Percentiles rank a stretch among this genome's conserved stretches.
Evolutionary conservation across 768 basidiomycete species (phyloP).

Genomic region (Termitomyces sp.): DNA sequence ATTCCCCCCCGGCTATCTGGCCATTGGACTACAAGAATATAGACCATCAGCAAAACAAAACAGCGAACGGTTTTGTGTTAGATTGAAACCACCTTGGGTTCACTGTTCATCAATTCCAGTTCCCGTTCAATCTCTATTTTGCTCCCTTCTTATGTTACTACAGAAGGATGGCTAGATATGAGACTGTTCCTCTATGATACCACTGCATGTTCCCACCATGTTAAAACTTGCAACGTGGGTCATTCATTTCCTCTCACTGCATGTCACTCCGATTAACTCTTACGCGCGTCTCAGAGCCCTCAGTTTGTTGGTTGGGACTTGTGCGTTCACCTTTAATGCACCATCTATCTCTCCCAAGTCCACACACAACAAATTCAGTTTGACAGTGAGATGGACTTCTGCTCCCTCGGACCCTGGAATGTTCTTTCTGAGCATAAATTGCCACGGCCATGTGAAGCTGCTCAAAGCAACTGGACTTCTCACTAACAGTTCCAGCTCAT

Average conservation of each 20-base stretch:
- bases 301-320: background rate
- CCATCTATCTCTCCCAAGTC: background rate
- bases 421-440: no score
- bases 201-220: background rate
- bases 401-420: background rate
- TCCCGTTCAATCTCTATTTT: background rate
- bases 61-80: background rate
- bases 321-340: background rate
- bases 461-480: no score
- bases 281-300: background rate
- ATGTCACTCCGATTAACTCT: background rate
- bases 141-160: background rate
- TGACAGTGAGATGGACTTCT: background rate
- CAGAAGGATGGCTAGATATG: background rate
- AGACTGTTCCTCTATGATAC: background rate
- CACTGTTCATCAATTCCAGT: background rate
- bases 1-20: no score
- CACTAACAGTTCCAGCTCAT: no score
- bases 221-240: background rate
- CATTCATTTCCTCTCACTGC: background rate
- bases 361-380: background rate
- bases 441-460: no score
- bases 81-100: background rate
- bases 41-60: background rate
- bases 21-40: no score